Conservation (phyloP, 179 eudicot species). For the Patellifolia procumbens region DNA sequence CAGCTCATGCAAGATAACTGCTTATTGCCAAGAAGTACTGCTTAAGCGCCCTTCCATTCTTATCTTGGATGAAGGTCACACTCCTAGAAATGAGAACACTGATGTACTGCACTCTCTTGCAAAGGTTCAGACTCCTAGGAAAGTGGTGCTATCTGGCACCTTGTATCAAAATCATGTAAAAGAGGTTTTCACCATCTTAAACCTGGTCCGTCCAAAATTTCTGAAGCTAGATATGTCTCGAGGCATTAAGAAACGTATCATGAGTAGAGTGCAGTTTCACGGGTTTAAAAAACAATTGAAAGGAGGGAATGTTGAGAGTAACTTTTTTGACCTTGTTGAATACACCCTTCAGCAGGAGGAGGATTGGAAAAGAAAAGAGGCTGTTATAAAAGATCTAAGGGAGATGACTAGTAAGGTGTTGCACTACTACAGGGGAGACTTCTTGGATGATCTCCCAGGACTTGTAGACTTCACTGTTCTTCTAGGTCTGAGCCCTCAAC, state of each 20-base stretch:
- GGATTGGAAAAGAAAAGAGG: slow-evolving; percentile 49
- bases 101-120: slow-evolving; percentile 68
- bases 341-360: slow-evolving; percentile 57
- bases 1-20: slow-evolving; percentile 38
- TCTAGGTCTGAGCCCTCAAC: slow-evolving; percentile 57
- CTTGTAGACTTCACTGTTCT: slow-evolving; percentile 74
- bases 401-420: slow-evolving; percentile 83
- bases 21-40: slow-evolving; percentile 63
- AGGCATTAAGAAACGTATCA: slow-evolving; percentile 46
- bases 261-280: slow-evolving; percentile 49
- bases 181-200: slow-evolving; percentile 81
- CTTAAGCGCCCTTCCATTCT: slow-evolving; percentile 61
- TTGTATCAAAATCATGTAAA: slow-evolving; percentile 83
- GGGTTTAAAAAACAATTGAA: slow-evolving; percentile 42
- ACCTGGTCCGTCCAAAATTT: slow-evolving; percentile 84
- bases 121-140: slow-evolving; percentile 73
- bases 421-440: slow-evolving; percentile 83
- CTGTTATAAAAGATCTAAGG: slow-evolving; percentile 61
- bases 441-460: slow-evolving; percentile 81
- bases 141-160: slow-evolving; percentile 88
- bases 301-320: slow-evolving; percentile 45
- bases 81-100: slow-evolving; percentile 84
- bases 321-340: slow-evolving; percentile 64
- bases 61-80: slow-evolving; percentile 92
- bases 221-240: slow-evolving; percentile 56